Percentiles rank a stretch among this genome's conserved stretches.
Conservation (phyloP, 352 stramenopile species). For the Blastocystis sp. region DNA sequence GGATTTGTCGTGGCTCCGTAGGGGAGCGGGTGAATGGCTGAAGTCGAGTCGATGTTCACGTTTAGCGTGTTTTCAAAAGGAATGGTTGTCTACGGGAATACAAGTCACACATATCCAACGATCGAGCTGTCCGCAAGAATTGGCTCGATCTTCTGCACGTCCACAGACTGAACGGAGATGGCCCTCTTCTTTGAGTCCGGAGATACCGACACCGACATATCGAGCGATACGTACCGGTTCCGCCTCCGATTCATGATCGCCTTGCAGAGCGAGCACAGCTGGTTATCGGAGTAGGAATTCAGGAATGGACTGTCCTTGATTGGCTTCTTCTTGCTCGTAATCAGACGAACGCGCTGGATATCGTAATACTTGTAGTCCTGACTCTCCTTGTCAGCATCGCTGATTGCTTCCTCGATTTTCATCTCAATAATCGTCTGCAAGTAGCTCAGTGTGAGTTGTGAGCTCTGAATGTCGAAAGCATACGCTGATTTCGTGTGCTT, state of each 20-base stretch:
- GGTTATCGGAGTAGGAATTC: background rate
- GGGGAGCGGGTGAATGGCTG: background rate
- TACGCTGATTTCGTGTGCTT: background rate
- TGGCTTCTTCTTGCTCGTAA: background rate
- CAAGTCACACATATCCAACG: background rate
- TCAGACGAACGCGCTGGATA: background rate
- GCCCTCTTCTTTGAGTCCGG: background rate
- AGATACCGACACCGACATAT: background rate
- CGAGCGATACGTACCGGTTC: background rate
- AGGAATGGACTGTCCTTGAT: constrained; percentile 14
- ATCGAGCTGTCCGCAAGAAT: background rate
- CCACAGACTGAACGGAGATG: background rate
- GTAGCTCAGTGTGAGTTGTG: background rate
- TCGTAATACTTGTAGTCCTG: constrained; percentile 25
- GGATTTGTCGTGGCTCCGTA: background rate
- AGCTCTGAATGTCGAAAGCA: background rate
- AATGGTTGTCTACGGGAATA: background rate
- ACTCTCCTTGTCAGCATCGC: constrained; percentile 3
- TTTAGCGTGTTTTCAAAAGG: background rate
- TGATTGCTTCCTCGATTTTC: background rate
- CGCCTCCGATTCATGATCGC: background rate
- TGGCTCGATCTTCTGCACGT: background rate
- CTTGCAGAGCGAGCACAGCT: background rate
- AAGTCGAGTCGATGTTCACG: background rate
- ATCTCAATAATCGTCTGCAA: background rate